Evolutionary conservation across 495 filamentous ascomycete genomes (phyloP).

Genomic region (Xylaria flabelliformis): DNA sequence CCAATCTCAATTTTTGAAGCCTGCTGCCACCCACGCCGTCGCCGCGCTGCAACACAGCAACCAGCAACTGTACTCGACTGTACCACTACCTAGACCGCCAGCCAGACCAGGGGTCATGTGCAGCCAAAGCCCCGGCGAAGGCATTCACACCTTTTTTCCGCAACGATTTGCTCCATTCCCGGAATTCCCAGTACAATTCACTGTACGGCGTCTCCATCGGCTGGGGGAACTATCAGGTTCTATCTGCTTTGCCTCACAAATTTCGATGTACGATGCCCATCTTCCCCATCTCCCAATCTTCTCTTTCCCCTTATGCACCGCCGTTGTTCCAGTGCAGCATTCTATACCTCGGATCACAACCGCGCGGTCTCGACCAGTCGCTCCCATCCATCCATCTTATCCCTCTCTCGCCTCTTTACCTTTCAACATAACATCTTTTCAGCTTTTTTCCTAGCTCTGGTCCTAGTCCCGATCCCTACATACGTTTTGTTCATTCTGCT

Average conservation of each 20-base stretch:
- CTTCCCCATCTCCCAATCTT: neutral
- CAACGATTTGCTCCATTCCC: neutral
- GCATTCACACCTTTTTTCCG: constrained; percentile 15
- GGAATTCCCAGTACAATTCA: neutral
- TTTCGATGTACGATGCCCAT: constrained; percentile 16
- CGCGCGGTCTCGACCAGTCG: constrained; percentile 13
- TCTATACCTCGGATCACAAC: neutral
- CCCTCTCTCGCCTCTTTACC: no score
- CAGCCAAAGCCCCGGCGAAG: constrained; percentile 6
- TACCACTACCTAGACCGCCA: neutral
- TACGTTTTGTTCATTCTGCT: neutral
- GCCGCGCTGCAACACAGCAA: neutral
- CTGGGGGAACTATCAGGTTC: neutral
- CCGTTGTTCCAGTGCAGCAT: neutral
- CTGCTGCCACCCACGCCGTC: constrained; percentile 4
- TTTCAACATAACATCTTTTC: constrained; percentile 7
- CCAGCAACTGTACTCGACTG: neutral
- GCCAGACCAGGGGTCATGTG: constrained; percentile 22
- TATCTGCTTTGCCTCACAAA: neutral
- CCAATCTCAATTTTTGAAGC: constrained; percentile 15
- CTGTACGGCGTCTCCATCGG: constrained; percentile 1
- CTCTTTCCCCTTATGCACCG: neutral
- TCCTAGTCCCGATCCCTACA: constrained; percentile 1
- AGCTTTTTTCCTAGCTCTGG: neutral
- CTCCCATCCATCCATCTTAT: constrained; percentile 6